A percentile compares a stretch with the other conserved stretches of the same genome.
These are phyloP conservation scores for Xylogone sp. DNA, from an alignment of 2,329 filamentous ascomycete genomes.

Conservation along the genomic window DNA sequence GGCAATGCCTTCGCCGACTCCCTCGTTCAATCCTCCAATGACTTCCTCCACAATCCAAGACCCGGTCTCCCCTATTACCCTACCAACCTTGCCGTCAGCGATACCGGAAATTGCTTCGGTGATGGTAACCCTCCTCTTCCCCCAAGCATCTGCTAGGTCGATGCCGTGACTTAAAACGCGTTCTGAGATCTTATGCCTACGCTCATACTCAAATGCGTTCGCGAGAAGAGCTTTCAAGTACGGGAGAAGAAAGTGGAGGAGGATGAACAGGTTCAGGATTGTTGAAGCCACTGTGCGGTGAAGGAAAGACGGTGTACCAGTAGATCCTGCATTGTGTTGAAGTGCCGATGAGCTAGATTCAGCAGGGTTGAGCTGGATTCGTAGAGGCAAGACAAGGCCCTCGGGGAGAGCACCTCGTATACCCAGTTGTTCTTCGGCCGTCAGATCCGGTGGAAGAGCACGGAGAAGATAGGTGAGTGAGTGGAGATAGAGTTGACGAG, in stretches of 20 bases:
- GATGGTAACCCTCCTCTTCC: conserved; percentile 46
- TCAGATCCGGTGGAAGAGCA: conserved; percentile 56
- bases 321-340: conserved; percentile 12
- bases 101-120: conserved; percentile 54
- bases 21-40: conserved; percentile 64
- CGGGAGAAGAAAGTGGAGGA: conserved; percentile 57
- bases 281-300: conserved; percentile 53
- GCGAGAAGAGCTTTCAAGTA: conserved; percentile 53
- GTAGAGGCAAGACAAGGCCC: conserved; percentile 19
- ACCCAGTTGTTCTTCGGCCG: conserved; percentile 47
- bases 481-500: conserved; percentile 61
- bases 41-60: conserved; percentile 62
- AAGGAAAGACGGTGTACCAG: conserved; percentile 43
- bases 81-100: conserved; percentile 62
- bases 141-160: conserved; percentile 48
- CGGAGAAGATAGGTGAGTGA: conserved; percentile 61
- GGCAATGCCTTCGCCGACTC: conserved; percentile 50
- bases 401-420: conserved; percentile 48
- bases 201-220: conserved; percentile 58
- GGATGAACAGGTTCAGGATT: conserved; percentile 55
- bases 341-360: not conserved
- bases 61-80: conserved; percentile 50
- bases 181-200: conserved; percentile 61
- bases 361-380: conserved; percentile 7
- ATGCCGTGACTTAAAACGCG: conserved; percentile 49